Evolutionary conservation across 2,329 filamentous ascomycete genomes (phyloP), one percentile per base, ranked within the genome.

Genomic region (Xylariaceae sp.): DNA sequence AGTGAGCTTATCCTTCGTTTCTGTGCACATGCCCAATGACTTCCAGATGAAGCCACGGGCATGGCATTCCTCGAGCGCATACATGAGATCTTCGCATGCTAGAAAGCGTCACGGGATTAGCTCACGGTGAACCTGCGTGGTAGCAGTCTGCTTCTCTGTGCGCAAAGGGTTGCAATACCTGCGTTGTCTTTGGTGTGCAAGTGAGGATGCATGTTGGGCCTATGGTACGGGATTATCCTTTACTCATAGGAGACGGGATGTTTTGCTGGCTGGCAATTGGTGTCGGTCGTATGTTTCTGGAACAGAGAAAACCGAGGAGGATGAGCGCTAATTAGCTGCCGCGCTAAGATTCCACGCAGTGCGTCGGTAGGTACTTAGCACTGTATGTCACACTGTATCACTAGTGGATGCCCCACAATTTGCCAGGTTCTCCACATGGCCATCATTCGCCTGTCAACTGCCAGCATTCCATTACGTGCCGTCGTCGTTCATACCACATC

Each of bases 11-110:
- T 85, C 81, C 75, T 99, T 99, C 63, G 88, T 83, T 47, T 87
- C 83, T 74, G 91, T 97, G 83, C 94, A 99, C 80, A 89, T 90
- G 58, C 94, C 94, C 62, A 90, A 78, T 1, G 90, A 87, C 76
- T 96, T 97, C 84, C 89, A 92, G 59, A 99, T 77, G 77, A 99
- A 99, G 57, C 94, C 94, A 61, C 83, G 84, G 37, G 90, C 89
- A 73, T 99, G 94, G 78, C 94, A 99, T 79, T 97, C 91, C 71
- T 97, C 94, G 67, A 99, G 90, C 52, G 90, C 89, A 54, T 81
- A 87, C 86, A 97, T 96, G 73, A 99, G 85, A 67, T 96, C 92
- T 75, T 93, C 90, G 82, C 94, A 99, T 71, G 88, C 94, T 99
- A 70, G 55, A 17, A 50, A 39, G 34, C 5, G 23, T 15, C 17